Conservation (phyloP, 306 rosid genomes). For the Comarum palustre region DNA sequence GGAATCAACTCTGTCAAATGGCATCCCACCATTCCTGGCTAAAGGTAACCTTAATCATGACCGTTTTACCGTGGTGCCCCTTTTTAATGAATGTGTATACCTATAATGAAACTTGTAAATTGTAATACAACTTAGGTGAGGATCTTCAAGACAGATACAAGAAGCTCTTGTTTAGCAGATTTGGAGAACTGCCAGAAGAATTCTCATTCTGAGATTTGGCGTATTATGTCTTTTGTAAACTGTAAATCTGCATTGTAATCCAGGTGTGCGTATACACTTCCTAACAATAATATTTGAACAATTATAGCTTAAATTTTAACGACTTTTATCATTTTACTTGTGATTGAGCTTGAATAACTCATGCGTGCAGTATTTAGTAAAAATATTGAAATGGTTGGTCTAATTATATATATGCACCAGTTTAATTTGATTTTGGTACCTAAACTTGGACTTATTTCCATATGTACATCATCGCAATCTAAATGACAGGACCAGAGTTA, state of each 20-base stretch:
- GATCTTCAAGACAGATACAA: conserved; percentile 38
- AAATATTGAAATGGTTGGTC: too few relatives aligned
- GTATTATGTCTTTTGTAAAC: neutral
- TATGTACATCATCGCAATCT: neutral
- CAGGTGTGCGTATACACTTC: too few relatives aligned
- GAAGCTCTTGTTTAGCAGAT: conserved; percentile 34
- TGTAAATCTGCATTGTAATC: neutral
- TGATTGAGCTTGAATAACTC: too few relatives aligned
- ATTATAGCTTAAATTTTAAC: too few relatives aligned
- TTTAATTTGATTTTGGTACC: neutral
- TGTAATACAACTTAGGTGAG: conserved; percentile 22
- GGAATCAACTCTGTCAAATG: conserved; percentile 37
- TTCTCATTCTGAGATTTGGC: conserved; percentile 29
- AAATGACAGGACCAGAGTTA: neutral
- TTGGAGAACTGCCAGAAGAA: conserved; percentile 35
- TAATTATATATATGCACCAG: neutral
- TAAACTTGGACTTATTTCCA: neutral
- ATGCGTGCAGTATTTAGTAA: too few relatives aligned
- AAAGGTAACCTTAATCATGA: conserved; percentile 27
- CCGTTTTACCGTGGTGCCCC: neutral
- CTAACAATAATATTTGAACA: too few relatives aligned
- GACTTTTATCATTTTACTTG: too few relatives aligned
- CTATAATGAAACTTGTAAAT: too few relatives aligned
- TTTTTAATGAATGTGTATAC: neutral
- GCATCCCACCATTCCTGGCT: conserved; percentile 33